phyloP scores from a whole-genome alignment of 225 moss, liverwort and hornwort genomes.

The Lunularia cruciata region DNA sequence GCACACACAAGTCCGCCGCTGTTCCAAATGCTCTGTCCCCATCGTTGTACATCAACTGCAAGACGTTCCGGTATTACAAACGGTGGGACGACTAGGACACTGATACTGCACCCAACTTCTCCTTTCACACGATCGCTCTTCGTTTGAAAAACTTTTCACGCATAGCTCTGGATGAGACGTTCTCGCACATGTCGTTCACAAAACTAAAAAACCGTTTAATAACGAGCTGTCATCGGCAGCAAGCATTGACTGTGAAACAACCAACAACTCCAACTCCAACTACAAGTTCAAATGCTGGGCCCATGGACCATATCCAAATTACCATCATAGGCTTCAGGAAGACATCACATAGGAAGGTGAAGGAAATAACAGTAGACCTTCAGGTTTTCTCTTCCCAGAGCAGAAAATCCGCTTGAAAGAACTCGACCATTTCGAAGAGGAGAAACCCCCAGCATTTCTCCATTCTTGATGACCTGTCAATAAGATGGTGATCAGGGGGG shows the following conservation, averaged over 20 bases:
- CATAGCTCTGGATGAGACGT: neutral
- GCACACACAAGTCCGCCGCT: conserved; percentile 82
- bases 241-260: no score
- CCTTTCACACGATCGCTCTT: no score
- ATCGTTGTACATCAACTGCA: conserved; percentile 96
- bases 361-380: conserved; percentile 49
- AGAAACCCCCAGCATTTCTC: conserved; percentile 99
- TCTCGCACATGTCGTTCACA: no score
- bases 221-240: no score
- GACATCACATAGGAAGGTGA: no score
- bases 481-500: neutral
- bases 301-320: no score
- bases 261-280: no score
- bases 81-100: no score
- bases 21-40: conserved; percentile 98
- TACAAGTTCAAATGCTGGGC: no score
- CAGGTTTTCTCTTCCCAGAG: conserved; percentile 81
- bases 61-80: neutral
- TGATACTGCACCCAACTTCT: no score
- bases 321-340: no score
- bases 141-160: neutral
- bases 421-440: conserved; percentile 93
- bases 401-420: conserved; percentile 91
- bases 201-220: no score
- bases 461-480: conserved; percentile 89